Evolutionary conservation across 164 flowering plant genomes (phyloP).

Genomic region (Nymphaea thermarum): DNA sequence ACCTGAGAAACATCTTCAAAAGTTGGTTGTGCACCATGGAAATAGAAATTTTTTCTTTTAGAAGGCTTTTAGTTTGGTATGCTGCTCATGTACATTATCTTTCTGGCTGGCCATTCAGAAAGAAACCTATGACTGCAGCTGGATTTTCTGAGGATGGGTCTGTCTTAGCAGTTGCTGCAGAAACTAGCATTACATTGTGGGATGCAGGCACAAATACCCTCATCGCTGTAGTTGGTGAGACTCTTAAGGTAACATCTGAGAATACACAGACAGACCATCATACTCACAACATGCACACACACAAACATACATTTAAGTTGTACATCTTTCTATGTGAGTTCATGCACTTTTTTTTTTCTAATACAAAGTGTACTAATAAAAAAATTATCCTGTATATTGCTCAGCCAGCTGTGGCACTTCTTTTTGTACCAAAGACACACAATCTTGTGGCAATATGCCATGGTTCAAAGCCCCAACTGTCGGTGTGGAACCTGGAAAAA

Average conservation of each 20-base stretch:
- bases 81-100: not conserved
- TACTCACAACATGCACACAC: not conserved
- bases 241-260: conserved; percentile 31
- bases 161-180: conserved; percentile 90
- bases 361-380: too few species aligned
- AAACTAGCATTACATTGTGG: conserved; percentile 80
- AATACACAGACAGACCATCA: not conserved
- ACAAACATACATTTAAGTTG: not conserved
- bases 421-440: conserved; percentile 66
- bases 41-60: too few species aligned
- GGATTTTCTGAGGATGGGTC: conserved; percentile 93
- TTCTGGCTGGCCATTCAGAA: conserved; percentile 19
- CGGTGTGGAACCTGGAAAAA: conserved; percentile 76
- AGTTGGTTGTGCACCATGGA: too few species aligned
- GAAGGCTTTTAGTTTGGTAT: too few species aligned
- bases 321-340: not conserved
- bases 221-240: conserved; percentile 76
- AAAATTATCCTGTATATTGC: not conserved
- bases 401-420: conserved; percentile 52
- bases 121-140: conserved; percentile 84
- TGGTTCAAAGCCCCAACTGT: conserved; percentile 54
- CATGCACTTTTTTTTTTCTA: not conserved
- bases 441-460: conserved; percentile 59
- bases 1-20: too few species aligned
- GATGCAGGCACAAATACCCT: conserved; percentile 70